phyloP scores from a whole-genome alignment of 805 yeast genomes.

The Vanderwaltozyma polyspora region DNA sequence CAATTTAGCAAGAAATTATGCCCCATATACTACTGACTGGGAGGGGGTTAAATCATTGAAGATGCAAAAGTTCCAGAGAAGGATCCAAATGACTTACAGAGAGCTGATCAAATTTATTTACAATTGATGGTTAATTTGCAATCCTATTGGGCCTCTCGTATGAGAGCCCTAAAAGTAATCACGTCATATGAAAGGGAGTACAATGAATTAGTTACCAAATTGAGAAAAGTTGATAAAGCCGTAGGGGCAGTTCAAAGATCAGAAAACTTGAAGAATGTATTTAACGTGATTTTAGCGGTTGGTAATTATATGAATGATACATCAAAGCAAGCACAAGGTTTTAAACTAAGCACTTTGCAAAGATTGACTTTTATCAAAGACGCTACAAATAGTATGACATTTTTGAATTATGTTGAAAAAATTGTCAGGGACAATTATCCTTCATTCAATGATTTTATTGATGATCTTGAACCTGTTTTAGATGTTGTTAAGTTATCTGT shows the following conservation, averaged over 20 bases:
- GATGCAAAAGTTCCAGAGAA: slow-evolving; percentile 44
- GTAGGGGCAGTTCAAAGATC: slow-evolving; percentile 56
- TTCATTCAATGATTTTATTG: slow-evolving; percentile 59
- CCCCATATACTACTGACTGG: slow-evolving; percentile 75
- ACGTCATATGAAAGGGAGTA: slow-evolving; percentile 72
- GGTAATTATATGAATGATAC: slow-evolving; percentile 95
- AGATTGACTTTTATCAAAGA: slow-evolving; percentile 85
- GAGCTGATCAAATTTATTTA: slow-evolving; percentile 78
- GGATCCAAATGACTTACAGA: slow-evolving; percentile 64
- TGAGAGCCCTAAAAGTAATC: slow-evolving; percentile 65
- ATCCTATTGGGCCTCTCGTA: slow-evolving; percentile 86
- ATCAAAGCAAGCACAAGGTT: slow-evolving; percentile 88
- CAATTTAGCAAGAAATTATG: slow-evolving; percentile 56
- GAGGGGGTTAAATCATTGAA: slow-evolving; percentile 31
- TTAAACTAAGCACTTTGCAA: slow-evolving; percentile 80
- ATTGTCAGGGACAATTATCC: slow-evolving; percentile 79
- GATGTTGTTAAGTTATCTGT: slow-evolving; percentile 62
- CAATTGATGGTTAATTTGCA: slow-evolving; percentile 76
- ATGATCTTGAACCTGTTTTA: slow-evolving; percentile 51
- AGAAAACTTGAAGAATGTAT: slow-evolving; percentile 53
- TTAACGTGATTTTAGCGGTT: slow-evolving; percentile 77
- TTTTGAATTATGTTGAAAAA: slow-evolving; percentile 84
- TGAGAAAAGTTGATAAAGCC: slow-evolving; percentile 64
- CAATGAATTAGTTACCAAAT: slow-evolving; percentile 52
- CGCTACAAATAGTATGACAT: slow-evolving; percentile 75